Evolutionary conservation across 2,329 filamentous ascomycete species (phyloP).

Genomic region (Ploettnerulaceae sp.): DNA sequence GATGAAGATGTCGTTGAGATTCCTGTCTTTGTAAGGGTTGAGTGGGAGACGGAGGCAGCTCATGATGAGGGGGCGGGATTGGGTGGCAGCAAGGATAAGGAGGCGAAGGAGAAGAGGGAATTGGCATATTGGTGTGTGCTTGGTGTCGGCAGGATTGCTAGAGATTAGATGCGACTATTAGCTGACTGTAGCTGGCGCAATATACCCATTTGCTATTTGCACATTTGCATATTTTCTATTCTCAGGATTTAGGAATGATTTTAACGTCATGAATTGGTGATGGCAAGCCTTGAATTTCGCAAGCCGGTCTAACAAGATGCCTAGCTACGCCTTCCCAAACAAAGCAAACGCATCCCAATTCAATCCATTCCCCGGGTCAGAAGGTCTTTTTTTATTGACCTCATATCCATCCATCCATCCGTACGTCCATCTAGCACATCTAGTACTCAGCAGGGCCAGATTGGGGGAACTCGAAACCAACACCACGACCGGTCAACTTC

Average conservation of each 20-base stretch:
- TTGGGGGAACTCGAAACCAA: constrained; percentile 98
- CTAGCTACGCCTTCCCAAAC: constrained; percentile 28
- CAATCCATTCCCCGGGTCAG: constrained; percentile 30
- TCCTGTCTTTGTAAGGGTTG: constrained; percentile 85
- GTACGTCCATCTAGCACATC: constrained; percentile 34
- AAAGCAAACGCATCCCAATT: constrained; percentile 19
- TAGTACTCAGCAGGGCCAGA: constrained; percentile 75
- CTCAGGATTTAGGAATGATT: not conserved
- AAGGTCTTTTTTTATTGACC: constrained; percentile 22
- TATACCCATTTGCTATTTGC: constrained; percentile 31
- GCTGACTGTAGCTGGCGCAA: constrained; percentile 13
- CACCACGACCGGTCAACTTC: constrained; percentile 90
- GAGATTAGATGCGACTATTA: constrained; percentile 35
- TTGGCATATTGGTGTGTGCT: constrained; percentile 95
- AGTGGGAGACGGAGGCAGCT: constrained; percentile 72
- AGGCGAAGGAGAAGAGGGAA: constrained; percentile 73
- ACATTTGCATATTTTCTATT: not conserved
- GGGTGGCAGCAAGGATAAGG: constrained; percentile 47
- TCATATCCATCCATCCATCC: constrained; percentile 5
- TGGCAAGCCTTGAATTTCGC: constrained; percentile 24
- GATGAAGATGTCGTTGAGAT: constrained; percentile 73
- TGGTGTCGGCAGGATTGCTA: constrained; percentile 74
- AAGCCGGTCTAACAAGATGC: constrained; percentile 22
- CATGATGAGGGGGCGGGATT: constrained; percentile 48
- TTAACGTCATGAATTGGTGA: constrained; percentile 11